phyloP scores from a whole-genome alignment of 305 asterid genomes.

The Plantago rigida region DNA sequence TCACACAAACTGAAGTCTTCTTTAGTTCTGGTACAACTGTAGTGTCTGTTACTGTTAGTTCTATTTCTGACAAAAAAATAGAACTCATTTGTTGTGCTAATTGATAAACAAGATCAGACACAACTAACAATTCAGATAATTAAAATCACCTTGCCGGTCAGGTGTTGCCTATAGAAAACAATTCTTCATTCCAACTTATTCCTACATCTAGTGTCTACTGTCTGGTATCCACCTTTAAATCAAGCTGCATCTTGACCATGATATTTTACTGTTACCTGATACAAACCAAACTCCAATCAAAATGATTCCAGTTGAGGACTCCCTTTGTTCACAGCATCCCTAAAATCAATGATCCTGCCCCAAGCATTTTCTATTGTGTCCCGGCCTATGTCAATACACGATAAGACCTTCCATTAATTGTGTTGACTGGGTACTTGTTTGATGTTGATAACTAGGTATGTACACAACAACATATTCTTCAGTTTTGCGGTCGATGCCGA shows the following conservation, averaged over 20 bases:
- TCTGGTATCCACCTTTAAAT: not conserved
- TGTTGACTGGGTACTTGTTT: constrained; percentile 16
- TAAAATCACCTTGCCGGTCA: no score
- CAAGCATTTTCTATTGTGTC: constrained; percentile 8
- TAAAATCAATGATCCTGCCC: constrained; percentile 2
- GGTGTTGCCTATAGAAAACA: not conserved
- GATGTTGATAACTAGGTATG: constrained; percentile 53
- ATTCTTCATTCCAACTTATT: not conserved
- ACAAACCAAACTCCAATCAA: no score
- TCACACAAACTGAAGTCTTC: no score
- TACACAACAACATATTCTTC: constrained; percentile 94
- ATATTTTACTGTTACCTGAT: no score
- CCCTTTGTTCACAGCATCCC: not conserved
- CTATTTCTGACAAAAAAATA: no score
- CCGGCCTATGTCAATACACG: not conserved
- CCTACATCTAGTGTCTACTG: not conserved
- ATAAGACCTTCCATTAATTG: constrained; percentile 5
- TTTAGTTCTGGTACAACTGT: no score
- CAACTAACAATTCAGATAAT: not conserved
- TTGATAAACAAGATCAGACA: not conserved
- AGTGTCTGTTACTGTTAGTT: no score
- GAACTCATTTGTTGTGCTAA: not conserved
- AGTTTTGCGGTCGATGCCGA: constrained; percentile 90
- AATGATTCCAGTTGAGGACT: no score
- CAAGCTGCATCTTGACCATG: not conserved